These are phyloP conservation scores for Arthroderma sp. DNA, from an alignment of 2,329 filamentous ascomycete species.

Conservation along the genomic window DNA sequence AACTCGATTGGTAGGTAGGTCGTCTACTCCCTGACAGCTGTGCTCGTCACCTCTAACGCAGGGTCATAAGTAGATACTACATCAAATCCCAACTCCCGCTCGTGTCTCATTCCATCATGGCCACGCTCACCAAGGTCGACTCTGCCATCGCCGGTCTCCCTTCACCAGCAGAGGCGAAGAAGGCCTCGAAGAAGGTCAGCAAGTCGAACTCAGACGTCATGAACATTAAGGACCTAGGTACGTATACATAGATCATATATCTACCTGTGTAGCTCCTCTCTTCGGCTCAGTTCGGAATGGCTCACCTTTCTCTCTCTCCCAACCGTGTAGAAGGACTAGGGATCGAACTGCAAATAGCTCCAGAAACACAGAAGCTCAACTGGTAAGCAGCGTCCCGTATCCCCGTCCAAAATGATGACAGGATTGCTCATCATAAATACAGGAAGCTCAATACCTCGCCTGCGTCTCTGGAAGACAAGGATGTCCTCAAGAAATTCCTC, in stretches of 20 bases:
- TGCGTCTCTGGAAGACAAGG: conserved; percentile 64
- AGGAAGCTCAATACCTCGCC: conserved; percentile 94
- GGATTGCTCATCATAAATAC: conserved; percentile 5
- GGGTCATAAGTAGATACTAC: conserved; percentile 4
- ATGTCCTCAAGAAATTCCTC: conserved; percentile 69
- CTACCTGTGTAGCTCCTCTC: not conserved
- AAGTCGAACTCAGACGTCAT: conserved; percentile 64
- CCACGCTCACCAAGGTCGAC: conserved; percentile 75
- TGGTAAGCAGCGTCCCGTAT: conserved; percentile 50
- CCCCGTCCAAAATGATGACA: no score
- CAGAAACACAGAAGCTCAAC: conserved; percentile 75
- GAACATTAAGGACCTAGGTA: conserved; percentile 80
- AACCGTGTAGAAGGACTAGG: conserved; percentile 54
- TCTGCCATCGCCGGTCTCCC: conserved; percentile 74
- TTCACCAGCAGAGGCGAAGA: conserved; percentile 46
- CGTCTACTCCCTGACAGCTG: conserved; percentile 3
- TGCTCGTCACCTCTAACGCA: no score
- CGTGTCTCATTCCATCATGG: conserved; percentile 34
- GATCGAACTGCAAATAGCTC: conserved; percentile 59
- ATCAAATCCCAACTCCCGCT: not conserved
- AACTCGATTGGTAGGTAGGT: conserved; percentile 1
- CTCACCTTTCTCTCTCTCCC: not conserved
- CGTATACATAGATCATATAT: conserved; percentile 26
- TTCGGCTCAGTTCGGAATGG: not conserved
- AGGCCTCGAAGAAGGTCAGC: conserved; percentile 37